phyloP scores from a whole-genome alignment of 257 asterid genomes.

The Scutellaria barbata region DNA sequence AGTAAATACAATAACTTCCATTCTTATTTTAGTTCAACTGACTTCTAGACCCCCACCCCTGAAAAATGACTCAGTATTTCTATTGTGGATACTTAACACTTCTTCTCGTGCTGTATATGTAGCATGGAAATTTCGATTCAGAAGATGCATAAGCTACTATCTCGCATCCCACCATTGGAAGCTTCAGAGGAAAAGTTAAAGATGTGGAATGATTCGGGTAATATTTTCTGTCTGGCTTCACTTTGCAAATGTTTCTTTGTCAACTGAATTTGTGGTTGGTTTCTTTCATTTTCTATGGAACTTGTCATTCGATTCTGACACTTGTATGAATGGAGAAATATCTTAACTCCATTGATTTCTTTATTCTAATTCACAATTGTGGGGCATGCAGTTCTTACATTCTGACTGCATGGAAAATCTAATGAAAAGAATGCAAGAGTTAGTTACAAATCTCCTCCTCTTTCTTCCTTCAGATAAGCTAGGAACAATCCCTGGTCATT shows the following conservation, averaged over 20 bases:
- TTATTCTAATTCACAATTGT: conserved; percentile 23
- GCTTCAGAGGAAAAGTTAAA: conserved; percentile 51
- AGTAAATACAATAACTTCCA: not conserved
- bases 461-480: conserved; percentile 16
- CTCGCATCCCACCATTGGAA: conserved; percentile 61
- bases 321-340: conserved; percentile 18
- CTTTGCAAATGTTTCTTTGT: not conserved
- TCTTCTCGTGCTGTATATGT: conserved; percentile 37
- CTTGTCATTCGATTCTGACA: not conserved
- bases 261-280: conserved; percentile 11
- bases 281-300: conserved; percentile 9
- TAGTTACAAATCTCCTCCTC: conserved; percentile 3
- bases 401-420: conserved; percentile 13
- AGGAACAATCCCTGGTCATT: conserved; percentile 4
- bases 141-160: conserved; percentile 65
- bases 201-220: conserved; percentile 81
- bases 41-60: not conserved
- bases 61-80: not conserved
- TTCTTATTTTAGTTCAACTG: not conserved
- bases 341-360: not conserved
- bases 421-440: not conserved
- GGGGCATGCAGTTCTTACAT: not conserved
- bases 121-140: conserved; percentile 72
- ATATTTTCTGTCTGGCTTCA: conserved; percentile 29
- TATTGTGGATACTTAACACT: conserved; percentile 12